phyloP scores from a whole-genome alignment of 805 yeast genomes.

The Yamadazyma akitaensis region DNA sequence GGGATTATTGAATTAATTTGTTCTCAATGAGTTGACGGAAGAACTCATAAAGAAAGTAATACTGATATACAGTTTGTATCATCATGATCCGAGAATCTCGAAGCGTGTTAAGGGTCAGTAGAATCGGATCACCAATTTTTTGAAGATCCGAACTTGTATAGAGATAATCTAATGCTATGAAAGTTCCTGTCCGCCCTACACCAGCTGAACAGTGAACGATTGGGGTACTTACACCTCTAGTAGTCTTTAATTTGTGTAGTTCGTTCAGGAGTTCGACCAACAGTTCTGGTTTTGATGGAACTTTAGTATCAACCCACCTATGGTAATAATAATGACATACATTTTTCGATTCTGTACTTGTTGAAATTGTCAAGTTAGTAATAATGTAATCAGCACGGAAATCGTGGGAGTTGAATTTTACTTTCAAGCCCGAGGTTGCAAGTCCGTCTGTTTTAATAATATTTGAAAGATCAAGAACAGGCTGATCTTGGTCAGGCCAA shows the following conservation, averaged over 20 bases:
- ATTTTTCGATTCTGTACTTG: constrained; percentile 17
- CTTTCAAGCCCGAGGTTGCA: constrained; percentile 13
- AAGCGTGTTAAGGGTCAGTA: constrained; percentile 10
- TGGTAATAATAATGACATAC: constrained; percentile 41
- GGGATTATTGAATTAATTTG: no score
- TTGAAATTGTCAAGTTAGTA: constrained; percentile 24
- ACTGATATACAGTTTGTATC: constrained; percentile 42
- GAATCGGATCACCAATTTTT: background rate
- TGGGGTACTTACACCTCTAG: constrained; percentile 15
- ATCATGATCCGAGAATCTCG: constrained; percentile 39
- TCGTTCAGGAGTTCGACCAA: constrained; percentile 24
- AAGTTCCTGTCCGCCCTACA: constrained; percentile 45
- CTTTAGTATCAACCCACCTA: constrained; percentile 45
- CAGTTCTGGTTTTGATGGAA: constrained; percentile 33
- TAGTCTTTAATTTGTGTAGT: constrained; percentile 12
- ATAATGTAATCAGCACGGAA: constrained; percentile 21
- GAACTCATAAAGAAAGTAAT: constrained; percentile 31
- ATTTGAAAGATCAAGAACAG: constrained; percentile 19
- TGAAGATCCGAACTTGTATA: constrained; percentile 11
- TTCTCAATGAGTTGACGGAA: constrained; percentile 8
- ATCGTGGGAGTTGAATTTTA: constrained; percentile 18
- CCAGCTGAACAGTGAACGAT: constrained; percentile 47
- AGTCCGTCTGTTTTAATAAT: constrained; percentile 21
- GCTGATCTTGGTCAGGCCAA: constrained; percentile 32
- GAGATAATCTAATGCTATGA: constrained; percentile 36